Evolutionary conservation across 768 basidiomycete species (phyloP).

Genomic region (Boletus reticulatus): DNA sequence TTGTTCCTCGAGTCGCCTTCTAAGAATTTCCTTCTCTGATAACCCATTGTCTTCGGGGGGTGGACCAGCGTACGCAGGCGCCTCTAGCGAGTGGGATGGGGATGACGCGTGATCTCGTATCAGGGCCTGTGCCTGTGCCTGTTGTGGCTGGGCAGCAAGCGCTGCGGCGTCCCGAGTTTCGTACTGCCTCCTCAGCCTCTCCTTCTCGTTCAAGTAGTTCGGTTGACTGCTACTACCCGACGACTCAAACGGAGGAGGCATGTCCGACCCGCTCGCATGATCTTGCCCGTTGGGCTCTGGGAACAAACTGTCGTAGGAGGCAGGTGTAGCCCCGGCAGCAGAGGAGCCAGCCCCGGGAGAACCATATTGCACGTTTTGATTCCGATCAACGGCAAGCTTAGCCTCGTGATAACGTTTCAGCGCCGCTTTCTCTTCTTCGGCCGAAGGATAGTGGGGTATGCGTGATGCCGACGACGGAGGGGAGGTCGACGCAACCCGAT

Average conservation of each 20-base stretch:
- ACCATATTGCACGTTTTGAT: conserved; percentile 39
- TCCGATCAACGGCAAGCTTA: conserved; percentile 64
- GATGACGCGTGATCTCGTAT: conserved; percentile 11
- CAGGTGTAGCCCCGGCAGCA: conserved; percentile 37
- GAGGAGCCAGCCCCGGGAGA: conserved; percentile 15
- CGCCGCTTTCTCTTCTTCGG: conserved; percentile 75
- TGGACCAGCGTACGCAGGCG: conserved; percentile 23
- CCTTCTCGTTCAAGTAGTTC: conserved; percentile 60
- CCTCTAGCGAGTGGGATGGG: conserved; percentile 18
- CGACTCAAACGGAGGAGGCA: conserved; percentile 56
- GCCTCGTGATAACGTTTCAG: conserved; percentile 68
- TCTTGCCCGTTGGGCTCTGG: conserved; percentile 36
- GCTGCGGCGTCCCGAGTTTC: conserved; percentile 67
- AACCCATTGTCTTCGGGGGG: conserved; percentile 26
- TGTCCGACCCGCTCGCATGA: conserved; percentile 28
- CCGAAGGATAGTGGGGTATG: conserved; percentile 54
- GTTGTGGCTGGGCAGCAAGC: conserved; percentile 25
- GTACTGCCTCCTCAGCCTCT: conserved; percentile 57
- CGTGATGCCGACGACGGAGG: conserved; percentile 24
- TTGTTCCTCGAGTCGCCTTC: conserved; percentile 54
- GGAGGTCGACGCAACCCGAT: conserved; percentile 31
- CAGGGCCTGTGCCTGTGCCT: conserved; percentile 17
- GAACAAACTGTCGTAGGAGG: conserved; percentile 63
- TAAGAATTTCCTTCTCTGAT: conserved; percentile 58
- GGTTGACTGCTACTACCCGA: conserved; percentile 36